Base-by-base conservation (phyloP, 2,329 filamentous ascomycete species). In the Diaporthe vexans region DNA sequence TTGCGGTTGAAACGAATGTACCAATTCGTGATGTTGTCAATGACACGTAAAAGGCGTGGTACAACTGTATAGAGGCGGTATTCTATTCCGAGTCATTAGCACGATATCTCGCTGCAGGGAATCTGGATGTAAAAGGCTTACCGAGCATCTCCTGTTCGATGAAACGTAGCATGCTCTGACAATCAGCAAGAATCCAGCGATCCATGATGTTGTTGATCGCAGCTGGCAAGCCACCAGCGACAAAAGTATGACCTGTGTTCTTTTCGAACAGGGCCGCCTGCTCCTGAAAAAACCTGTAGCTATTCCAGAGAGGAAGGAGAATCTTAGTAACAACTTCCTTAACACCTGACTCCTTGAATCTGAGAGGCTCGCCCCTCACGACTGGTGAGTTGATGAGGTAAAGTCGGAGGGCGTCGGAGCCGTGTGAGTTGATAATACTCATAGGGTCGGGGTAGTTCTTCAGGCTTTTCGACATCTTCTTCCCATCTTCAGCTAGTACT, bases 21-120 rank as follows among this genome's bases (percentile, higher is more conserved):
- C 95, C 95, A 98, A 84, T 98, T 98, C n/a, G 95, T 98, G 3
- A 94, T 95, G 84, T 97, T 95, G 80, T 98, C 96, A 78, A 98
- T 97, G 79, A 97, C 89, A 73, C 89, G 89, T 24, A 97, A 88
- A 74, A 98, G 86, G 76, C 94, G 90, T 10, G 95, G 95, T 59
- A 98, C 95, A 56, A 98, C 95, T 1, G 95, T 98, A 83, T 98
- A 98, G 40, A 95, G 85, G 54, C 93, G 92, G 82, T 95, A 95
- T 9, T 86, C 92, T 87, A 71, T 9, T 1, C n/a, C 3, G 15
- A 19, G 21, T 3, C 48, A 74, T 78, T n/a, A 79, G 74, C 21
- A 73, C 70, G 26, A 11, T 21, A 17, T 56, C 79, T 84, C 88
- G 89, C 0, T 46, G 9, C 35, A 13, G 9, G 11, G 7, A 29